Percentiles rank a stretch among this genome's conserved stretches.
Conservation (phyloP, 495 filamentous ascomycete species). For the Daldinia concentrica region DNA sequence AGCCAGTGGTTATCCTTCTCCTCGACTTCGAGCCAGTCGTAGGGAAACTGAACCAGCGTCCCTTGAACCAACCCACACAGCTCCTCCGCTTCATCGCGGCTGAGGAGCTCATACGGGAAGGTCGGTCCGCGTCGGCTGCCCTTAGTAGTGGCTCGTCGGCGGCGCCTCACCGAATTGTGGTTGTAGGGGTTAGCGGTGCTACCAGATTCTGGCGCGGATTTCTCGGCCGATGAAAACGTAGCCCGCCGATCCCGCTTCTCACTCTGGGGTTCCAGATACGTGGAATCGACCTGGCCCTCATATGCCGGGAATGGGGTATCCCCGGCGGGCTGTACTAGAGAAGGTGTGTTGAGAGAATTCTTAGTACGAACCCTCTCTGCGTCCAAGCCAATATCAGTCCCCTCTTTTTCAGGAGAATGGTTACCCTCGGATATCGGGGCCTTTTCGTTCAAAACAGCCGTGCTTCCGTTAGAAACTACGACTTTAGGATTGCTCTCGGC, state of each 20-base stretch:
- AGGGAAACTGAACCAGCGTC: constrained; percentile 88
- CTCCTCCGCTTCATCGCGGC: constrained; percentile 77
- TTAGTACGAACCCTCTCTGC: constrained; percentile 35
- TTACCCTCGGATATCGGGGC: neutral
- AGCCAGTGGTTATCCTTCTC: constrained; percentile 96
- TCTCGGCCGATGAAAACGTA: constrained; percentile 56
- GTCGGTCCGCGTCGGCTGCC: constrained; percentile 69
- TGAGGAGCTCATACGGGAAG: constrained; percentile 80
- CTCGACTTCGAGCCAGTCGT: constrained; percentile 92
- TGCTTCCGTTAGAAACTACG: constrained; percentile 44
- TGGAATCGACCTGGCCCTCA: constrained; percentile 33
- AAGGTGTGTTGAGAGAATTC: constrained; percentile 38
- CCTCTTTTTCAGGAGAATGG: constrained; percentile 19
- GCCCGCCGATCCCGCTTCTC: constrained; percentile 53
- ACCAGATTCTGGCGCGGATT: constrained; percentile 47
- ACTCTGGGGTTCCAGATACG: constrained; percentile 38
- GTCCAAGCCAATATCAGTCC: constrained; percentile 23
- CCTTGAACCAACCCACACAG: constrained; percentile 86
- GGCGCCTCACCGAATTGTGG: constrained; percentile 54
- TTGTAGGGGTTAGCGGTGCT: constrained; percentile 40
- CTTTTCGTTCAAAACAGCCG: constrained; percentile 48
- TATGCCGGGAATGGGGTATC: constrained; percentile 46
- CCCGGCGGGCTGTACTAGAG: constrained; percentile 41
- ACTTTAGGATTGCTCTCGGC: constrained; percentile 48
- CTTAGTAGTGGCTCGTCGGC: constrained; percentile 80